A percentile compares a stretch with the other conserved stretches of the same genome.
Evolutionary conservation across 805 yeast species (phyloP).

Genomic region (Ogataea pini): DNA sequence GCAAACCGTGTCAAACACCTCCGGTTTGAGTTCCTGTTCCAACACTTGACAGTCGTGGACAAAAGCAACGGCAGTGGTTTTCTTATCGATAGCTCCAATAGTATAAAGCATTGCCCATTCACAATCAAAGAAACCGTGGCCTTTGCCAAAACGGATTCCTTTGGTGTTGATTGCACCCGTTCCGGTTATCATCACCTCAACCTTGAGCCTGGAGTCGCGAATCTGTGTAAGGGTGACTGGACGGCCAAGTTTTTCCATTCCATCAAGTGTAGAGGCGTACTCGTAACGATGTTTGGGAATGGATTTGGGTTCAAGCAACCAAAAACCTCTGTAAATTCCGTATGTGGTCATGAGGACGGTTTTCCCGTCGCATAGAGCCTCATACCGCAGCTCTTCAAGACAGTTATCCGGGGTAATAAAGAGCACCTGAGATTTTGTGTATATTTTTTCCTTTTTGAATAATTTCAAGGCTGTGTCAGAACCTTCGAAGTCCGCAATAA

Average conservation of each 20-base stretch:
- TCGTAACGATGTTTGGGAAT: constrained; percentile 22
- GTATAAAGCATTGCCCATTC: constrained; percentile 36
- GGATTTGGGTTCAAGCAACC: constrained; percentile 24
- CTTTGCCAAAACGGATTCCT: constrained; percentile 36
- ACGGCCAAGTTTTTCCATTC: constrained; percentile 31
- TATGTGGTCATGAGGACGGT: constrained; percentile 33
- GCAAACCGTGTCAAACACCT: constrained; percentile 35
- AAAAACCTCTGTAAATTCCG: constrained; percentile 34
- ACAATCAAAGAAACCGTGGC: constrained; percentile 35
- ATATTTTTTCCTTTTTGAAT: constrained; percentile 19
- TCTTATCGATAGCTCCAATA: constrained; percentile 24
- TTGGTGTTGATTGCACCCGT: constrained; percentile 35
- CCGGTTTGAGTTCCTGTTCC: constrained; percentile 30
- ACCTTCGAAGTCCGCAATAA: constrained; percentile 36
- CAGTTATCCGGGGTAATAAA: constrained; percentile 37
- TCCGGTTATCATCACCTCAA: constrained; percentile 34
- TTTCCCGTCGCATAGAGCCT: constrained; percentile 28
- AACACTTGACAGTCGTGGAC: constrained; percentile 36
- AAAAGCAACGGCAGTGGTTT: constrained; percentile 32
- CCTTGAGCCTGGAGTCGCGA: constrained; percentile 15
- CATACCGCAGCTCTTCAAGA: constrained; percentile 29
- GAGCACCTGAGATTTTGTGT: constrained; percentile 16
- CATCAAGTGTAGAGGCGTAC: constrained; percentile 34
- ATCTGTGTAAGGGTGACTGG: constrained; percentile 25
- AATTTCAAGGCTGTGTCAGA: constrained; percentile 26